These are phyloP conservation scores for Cystofilobasidium bisporidii DNA, from an alignment of 768 basidiomycete species.

Conservation along the genomic window DNA sequence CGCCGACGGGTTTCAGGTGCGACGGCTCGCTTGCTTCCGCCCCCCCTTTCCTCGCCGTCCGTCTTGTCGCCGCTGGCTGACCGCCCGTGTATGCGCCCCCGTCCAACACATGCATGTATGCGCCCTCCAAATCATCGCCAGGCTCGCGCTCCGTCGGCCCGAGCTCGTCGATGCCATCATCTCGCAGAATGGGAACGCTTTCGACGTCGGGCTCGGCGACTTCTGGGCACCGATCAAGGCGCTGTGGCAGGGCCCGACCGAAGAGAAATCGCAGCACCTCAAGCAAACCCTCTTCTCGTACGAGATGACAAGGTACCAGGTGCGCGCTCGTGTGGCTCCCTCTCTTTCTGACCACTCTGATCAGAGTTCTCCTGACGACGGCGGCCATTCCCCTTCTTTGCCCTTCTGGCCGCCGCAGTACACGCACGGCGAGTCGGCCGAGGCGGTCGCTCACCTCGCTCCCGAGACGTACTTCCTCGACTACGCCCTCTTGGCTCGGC, in stretches of 20 bases:
- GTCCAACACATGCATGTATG: no score
- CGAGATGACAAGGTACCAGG: conserved; percentile 13
- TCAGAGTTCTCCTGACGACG: no score
- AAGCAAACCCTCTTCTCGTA: neutral
- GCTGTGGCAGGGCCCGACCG: conserved; percentile 22
- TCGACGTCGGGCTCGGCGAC: conserved; percentile 44
- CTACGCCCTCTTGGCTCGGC: conserved; percentile 42
- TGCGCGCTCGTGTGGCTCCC: neutral
- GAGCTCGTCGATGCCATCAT: conserved; percentile 45
- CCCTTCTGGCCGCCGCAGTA: no score
- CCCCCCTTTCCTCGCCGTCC: no score
- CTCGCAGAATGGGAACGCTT: conserved; percentile 49
- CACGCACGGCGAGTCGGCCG: conserved; percentile 38
- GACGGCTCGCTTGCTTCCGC: neutral
- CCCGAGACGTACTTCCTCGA: conserved; percentile 45
- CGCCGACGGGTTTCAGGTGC: conserved; percentile 31
- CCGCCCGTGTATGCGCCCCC: no score
- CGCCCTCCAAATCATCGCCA: conserved; percentile 1
- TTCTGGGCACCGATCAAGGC: conserved; percentile 40
- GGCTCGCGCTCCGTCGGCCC: conserved; percentile 45
- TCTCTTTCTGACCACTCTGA: no score
- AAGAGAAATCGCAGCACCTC: neutral
- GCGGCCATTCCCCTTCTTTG: no score
- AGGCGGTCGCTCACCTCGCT: conserved; percentile 27
- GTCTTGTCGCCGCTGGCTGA: no score